Evolutionary conservation across 306 rosid species (phyloP).

Genomic region (Herpetospermum pedunculosum): DNA sequence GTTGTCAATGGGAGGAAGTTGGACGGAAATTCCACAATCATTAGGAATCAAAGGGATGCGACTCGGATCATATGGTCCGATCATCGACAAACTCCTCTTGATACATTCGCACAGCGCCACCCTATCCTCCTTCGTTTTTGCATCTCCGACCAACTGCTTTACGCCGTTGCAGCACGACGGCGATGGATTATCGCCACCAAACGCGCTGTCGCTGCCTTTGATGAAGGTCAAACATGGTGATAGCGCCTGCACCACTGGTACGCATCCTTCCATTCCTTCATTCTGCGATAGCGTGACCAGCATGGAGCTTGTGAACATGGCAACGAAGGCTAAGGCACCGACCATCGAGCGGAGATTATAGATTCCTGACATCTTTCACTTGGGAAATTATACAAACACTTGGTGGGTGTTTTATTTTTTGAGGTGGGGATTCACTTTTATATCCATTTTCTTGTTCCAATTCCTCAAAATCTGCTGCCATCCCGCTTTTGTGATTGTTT

Average conservation of each 20-base stretch:
- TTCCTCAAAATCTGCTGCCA: neutral
- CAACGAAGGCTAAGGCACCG: neutral
- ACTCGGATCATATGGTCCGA: neutral
- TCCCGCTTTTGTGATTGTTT: neutral
- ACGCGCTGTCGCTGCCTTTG: neutral
- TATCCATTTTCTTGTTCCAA: neutral
- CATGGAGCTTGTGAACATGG: neutral
- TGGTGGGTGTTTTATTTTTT: neutral
- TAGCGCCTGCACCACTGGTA: neutral
- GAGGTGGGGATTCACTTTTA: neutral
- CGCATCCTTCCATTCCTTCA: neutral
- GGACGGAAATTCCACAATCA: neutral
- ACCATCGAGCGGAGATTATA: neutral
- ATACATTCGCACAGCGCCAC: neutral
- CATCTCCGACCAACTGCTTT: neutral
- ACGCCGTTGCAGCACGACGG: neutral
- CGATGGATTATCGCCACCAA: neutral
- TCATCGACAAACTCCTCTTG: neutral
- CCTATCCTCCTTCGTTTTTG: neutral
- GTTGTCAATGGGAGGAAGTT: neutral
- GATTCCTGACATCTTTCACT: constrained; percentile 4
- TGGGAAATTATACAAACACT: neutral
- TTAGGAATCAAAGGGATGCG: neutral
- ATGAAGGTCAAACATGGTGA: neutral
- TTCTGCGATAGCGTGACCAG: neutral